These are phyloP conservation scores for Solanum medicagineum DNA, from an alignment of 257 asterid species.

Conservation along the genomic window DNA sequence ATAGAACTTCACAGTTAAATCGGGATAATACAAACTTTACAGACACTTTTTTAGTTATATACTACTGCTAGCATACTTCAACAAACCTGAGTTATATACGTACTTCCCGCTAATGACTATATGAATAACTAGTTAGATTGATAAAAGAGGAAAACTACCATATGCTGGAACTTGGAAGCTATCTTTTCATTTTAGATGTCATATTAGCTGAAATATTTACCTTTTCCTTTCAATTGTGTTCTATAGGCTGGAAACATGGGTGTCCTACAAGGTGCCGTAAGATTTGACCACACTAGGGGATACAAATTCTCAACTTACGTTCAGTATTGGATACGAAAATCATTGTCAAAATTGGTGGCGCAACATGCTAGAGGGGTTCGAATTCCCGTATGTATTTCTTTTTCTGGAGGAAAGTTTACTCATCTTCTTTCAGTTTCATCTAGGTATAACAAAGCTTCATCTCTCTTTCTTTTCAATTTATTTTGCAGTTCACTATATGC, in stretches of 20 bases:
- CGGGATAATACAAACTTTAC: not conserved
- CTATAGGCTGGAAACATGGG: constrained; percentile 72
- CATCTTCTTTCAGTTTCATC: not conserved
- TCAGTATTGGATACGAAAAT: constrained; percentile 76
- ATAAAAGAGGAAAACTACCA: not conserved
- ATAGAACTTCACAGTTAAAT: not conserved
- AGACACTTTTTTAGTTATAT: not conserved
- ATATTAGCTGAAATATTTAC: not conserved
- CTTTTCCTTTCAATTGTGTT: not conserved
- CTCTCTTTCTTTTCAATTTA: not conserved
- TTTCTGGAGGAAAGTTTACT: not conserved
- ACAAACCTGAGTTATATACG: not conserved
- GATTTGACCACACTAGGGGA: constrained; percentile 70
- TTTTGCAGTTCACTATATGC: constrained; percentile 48
- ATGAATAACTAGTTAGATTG: not conserved
- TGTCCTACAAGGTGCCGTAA: constrained; percentile 77
- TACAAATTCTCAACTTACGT: constrained; percentile 87
- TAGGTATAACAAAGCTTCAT: not conserved
- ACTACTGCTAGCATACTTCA: not conserved
- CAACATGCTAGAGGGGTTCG: constrained; percentile 64
- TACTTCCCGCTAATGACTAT: not conserved
- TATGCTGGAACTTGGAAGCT: not conserved
- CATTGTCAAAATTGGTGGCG: constrained; percentile 51
- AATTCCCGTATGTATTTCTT: constrained; percentile 52
- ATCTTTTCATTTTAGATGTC: not conserved